Evolutionary conservation across 2,329 filamentous ascomycete species (phyloP).

Genomic region (Paraphoma sp.): DNA sequence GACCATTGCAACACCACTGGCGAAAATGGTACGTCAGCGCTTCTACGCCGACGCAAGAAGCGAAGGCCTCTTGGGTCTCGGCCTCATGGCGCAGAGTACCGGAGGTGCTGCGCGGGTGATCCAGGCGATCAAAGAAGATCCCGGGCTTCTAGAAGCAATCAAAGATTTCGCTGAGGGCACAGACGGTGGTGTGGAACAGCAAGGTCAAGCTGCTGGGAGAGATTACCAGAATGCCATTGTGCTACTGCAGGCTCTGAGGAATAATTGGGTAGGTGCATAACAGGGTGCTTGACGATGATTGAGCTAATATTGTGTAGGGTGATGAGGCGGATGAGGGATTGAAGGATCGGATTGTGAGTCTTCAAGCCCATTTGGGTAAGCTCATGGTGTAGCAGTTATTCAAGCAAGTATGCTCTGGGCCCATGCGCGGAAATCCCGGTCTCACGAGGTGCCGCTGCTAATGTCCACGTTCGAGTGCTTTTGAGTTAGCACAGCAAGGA

Average conservation of each 20-base stretch:
- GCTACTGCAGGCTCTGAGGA: conserved; percentile 41
- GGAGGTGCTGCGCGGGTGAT: conserved; percentile 38
- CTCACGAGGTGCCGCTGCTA: too few relatives aligned
- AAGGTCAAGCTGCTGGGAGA: conserved; percentile 30
- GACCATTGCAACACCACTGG: conserved; percentile 38
- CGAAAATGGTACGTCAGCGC: conserved; percentile 41
- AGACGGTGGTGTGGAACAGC: conserved; percentile 28
- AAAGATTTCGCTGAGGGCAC: conserved; percentile 41
- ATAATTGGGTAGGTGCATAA: conserved; percentile 38
- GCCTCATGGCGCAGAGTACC: conserved; percentile 39
- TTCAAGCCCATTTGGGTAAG: conserved; percentile 31
- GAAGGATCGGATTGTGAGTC: conserved; percentile 24
- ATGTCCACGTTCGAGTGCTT: too few relatives aligned
- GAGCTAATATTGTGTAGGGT: conserved; percentile 25
- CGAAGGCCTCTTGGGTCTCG: conserved; percentile 44
- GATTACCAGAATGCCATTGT: conserved; percentile 47
- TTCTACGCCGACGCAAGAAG: conserved; percentile 45
- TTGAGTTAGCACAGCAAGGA: too few relatives aligned
- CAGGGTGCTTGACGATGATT: background rate
- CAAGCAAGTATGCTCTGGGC: background rate
- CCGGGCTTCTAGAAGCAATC: conserved; percentile 37
- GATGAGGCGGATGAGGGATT: conserved; percentile 29
- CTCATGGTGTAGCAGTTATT: conserved; percentile 21
- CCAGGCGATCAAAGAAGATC: conserved; percentile 36
- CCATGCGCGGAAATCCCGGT: too few relatives aligned